Evolutionary conservation across 306 rosid genomes (phyloP), one percentile per base, ranked within the genome.

Genomic region (Gynostemma pentaphyllum): DNA sequence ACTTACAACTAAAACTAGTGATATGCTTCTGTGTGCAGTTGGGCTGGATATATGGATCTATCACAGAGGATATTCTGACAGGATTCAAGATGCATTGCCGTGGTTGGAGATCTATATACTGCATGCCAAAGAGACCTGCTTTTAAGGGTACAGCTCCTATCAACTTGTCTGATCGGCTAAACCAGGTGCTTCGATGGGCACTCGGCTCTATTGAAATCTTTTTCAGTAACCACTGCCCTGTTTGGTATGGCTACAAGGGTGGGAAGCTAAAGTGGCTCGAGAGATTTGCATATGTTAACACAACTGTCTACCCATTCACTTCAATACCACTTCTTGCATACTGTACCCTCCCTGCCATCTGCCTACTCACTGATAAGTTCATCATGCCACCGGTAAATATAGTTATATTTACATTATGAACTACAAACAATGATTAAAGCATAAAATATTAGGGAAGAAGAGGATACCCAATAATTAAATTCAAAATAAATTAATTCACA

Each of bases 41-140:
- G 13, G 97, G 97, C 54, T 90, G 97, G 97, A 90, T 87, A 50
- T 90, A 90, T 37, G 97, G 97, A 24, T 90, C 97, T 11, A 85
- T 87, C 79, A 87, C 97, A 72, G 97, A 87, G 74, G 97, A 90
- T 77, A 90, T 90, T 67, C 80, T 90, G 37, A 87, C 97, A 40
- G 97, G 96, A 47, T 90, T 90, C 66, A 90, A 90, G 80, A 90
- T 90, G 97, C 97, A 90, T 78, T 90, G 97, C 80, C 97, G 96
- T 45, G 97, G 97, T 62, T 90, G 97, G 97, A 87, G 96, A 67
- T 87, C 97, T 21, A 87, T 90, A 63, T 90, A 90, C 76, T 90
- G 97, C 57, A 81, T 83, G 87, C 96, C 97, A 47, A 82, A 77
- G 72, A 76, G 82, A 67, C 68, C 87, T 12, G 97, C 97, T 66